Evolutionary conservation across 345 rosid species (phyloP), one percentile per base, ranked within the genome.

Genomic region (Salix exigua): DNA sequence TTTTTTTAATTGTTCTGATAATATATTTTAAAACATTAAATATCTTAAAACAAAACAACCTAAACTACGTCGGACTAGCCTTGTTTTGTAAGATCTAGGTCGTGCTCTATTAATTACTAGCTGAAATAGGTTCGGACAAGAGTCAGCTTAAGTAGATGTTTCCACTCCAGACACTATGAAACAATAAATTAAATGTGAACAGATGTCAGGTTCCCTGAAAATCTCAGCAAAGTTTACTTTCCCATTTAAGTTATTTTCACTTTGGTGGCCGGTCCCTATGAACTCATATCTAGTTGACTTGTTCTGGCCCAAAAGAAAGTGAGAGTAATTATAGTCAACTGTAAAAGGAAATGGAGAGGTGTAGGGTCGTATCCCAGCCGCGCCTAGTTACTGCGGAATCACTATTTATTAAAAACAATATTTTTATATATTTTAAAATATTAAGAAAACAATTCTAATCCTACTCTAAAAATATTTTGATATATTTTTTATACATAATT

Each of bases 201-300:
- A 75, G 13, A 67, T 37, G 72, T 67, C 53, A 37, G 55, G 46
- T 75, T 67, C 28, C 25, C 64, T 67, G 69, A n/a, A 70, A n/a
- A 0, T 2, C 12, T 40, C 30, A 18, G 72, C 33, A 66, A 74
- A 37, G 4, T 11, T 30, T 21, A 7, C 5, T 60, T 61, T 58
- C 8, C 63, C 42, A 68, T 33, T 10, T 12, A 19, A 10, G 72
- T 21, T 21, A 6, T 3, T 40, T 61, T 31, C 46, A 61, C 44
- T 33, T n/a, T 33, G 79, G 81, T 74, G 51, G 3, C 23, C 44
- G 80, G 75, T 72, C 30, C 46, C 85, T 75, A 75, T 7, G 71
- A 80, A 75, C 81, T 77, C 76, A 85, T 78, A 62, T 26, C 9
- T 16, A 61, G 78, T 77, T 50, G 75, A 69, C 75, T 60, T 23